Conservation (phyloP, 345 rosid species). For the Psidium friedrichsthalianum region DNA sequence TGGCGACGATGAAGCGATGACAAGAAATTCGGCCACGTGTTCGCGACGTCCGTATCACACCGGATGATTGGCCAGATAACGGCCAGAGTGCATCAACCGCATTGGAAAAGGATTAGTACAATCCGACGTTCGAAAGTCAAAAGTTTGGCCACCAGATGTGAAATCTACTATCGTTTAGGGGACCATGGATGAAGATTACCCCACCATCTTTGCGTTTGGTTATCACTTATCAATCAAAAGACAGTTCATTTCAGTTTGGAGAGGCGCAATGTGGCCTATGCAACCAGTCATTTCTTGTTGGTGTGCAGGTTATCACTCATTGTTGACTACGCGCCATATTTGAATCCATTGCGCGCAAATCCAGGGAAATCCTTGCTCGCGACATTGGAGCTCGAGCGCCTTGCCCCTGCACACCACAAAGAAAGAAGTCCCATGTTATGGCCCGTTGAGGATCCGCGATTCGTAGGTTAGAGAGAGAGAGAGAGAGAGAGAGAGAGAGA, state of each 20-base stretch:
- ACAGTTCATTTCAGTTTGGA: background rate
- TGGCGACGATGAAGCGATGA: background rate
- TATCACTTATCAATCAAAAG: background rate
- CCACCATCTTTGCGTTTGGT: background rate
- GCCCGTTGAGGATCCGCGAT: background rate
- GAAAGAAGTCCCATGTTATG: background rate
- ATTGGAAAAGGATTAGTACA: background rate
- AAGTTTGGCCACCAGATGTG: background rate
- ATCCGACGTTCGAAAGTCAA: background rate
- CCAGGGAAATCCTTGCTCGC: background rate
- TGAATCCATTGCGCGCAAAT: background rate
- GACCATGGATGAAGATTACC: background rate
- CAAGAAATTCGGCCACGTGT: background rate
- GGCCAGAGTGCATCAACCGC: background rate
- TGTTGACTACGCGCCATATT: background rate
- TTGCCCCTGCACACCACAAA: background rate
- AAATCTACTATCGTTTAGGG: background rate
- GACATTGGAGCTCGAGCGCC: background rate
- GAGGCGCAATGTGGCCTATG: background rate
- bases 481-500: background rate
- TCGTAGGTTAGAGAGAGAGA: too few species aligned
- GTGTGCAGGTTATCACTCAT: fast-evolving
- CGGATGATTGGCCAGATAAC: background rate
- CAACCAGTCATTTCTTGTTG: too few species aligned
- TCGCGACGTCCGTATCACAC: background rate